Evolutionary conservation across 805 yeast genomes (phyloP).

Genomic region (Kodamaea lidongshanica): DNA sequence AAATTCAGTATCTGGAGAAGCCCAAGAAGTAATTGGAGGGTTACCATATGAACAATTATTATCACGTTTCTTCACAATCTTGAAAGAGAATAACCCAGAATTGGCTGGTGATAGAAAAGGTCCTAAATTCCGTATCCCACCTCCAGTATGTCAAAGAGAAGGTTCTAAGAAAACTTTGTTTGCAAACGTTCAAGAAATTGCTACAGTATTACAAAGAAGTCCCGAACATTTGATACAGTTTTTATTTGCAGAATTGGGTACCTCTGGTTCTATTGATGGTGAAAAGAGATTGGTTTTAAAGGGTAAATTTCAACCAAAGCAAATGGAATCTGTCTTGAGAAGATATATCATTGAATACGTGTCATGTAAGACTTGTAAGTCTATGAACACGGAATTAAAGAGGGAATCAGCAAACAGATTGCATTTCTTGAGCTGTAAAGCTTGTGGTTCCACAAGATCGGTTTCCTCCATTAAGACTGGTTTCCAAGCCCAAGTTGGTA

Average conservation of each 20-base stretch:
- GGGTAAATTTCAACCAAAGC: slow-evolving; percentile 98
- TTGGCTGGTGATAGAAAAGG: slow-evolving; percentile 95
- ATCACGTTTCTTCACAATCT: slow-evolving; percentile 76
- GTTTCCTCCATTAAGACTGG: slow-evolving; percentile 98
- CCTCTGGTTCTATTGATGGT: slow-evolving; percentile 98
- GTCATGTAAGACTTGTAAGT: slow-evolving; percentile 97
- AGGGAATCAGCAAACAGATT: slow-evolving; percentile 95
- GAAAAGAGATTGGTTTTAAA: slow-evolving; percentile 93
- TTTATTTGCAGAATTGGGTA: slow-evolving; percentile 97
- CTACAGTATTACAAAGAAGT: slow-evolving; percentile 89
- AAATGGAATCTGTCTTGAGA: slow-evolving; percentile 92
- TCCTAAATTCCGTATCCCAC: slow-evolving; percentile 91
- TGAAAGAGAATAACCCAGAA: slow-evolving; percentile 94
- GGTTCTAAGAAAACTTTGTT: slow-evolving; percentile 95
- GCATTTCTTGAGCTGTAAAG: slow-evolving; percentile 94
- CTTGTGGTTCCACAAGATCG: slow-evolving; percentile 96
- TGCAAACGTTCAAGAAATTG: slow-evolving; percentile 91
- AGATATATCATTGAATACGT: slow-evolving; percentile 96
- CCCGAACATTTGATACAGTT: slow-evolving; percentile 97
- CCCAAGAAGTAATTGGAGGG: slow-evolving; percentile 36
- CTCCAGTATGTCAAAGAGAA: slow-evolving; percentile 95
- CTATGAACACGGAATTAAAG: slow-evolving; percentile 91
- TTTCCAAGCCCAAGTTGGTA: slow-evolving; percentile 97
- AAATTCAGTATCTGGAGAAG: slow-evolving; percentile 7
- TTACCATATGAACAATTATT: slow-evolving; percentile 72